Percentiles rank a stretch among this genome's conserved stretches.
Conservation (phyloP, 2,329 filamentous ascomycete species). For the Paraphaeosphaeria minitans region DNA sequence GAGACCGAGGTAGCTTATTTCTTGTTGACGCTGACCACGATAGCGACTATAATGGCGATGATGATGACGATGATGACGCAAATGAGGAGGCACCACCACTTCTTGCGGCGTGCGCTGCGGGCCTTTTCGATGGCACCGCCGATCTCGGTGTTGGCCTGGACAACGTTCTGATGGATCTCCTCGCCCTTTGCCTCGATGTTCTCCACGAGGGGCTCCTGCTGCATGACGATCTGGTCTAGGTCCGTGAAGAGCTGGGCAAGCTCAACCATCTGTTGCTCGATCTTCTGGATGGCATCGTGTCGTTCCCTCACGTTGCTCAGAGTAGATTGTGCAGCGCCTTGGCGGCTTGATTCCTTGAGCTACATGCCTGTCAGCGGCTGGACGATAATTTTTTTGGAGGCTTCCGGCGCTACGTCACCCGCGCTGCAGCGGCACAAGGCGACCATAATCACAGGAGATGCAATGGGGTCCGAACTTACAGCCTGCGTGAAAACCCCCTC, state of each 20-base stretch:
- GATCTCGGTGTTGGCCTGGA: constrained; percentile 84
- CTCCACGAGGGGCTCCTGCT: constrained; percentile 80
- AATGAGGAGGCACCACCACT: constrained; percentile 93
- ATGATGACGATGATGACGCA: constrained; percentile 48
- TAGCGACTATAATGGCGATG: constrained; percentile 48
- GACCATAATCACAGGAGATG: no score
- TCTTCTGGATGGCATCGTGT: constrained; percentile 87
- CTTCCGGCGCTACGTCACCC: neutral
- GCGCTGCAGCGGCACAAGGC: no score
- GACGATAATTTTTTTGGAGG: neutral
- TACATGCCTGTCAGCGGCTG: constrained; percentile 33
- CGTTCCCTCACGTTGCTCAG: constrained; percentile 80
- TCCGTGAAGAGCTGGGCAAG: constrained; percentile 87
- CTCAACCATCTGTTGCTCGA: constrained; percentile 87
- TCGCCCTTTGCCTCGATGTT: constrained; percentile 87
- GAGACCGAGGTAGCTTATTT: constrained; percentile 12
- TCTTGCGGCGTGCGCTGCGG: constrained; percentile 73
- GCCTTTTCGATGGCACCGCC: constrained; percentile 82
- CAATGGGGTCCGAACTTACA: constrained; percentile 45
- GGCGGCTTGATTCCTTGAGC: constrained; percentile 79
- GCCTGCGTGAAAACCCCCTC: constrained; percentile 88
- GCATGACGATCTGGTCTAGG: constrained; percentile 81
- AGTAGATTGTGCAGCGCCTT: constrained; percentile 79
- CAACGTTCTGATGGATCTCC: constrained; percentile 81
- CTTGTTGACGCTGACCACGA: constrained; percentile 38